A percentile compares a stretch with the other conserved stretches of the same genome.
Evolutionary conservation across 2,329 filamentous ascomycete species (phyloP).

Genomic region (Colletotrichum tabaci): DNA sequence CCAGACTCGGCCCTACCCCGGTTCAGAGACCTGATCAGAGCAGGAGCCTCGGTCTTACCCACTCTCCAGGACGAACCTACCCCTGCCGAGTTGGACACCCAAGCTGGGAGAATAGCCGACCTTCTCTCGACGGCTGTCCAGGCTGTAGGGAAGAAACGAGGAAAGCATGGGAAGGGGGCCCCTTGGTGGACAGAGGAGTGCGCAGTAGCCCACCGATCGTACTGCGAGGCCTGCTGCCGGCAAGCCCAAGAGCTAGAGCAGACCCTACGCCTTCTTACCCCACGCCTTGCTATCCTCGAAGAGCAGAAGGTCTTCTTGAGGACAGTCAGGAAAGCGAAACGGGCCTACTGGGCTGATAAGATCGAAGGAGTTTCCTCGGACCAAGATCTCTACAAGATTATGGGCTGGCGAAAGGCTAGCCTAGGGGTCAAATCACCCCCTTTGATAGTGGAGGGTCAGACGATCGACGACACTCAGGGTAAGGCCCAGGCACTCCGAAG

Average conservation of each 20-base stretch:
- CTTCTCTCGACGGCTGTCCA: neutral
- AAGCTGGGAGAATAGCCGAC: neutral
- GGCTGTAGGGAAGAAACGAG: neutral
- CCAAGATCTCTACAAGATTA: constrained; percentile 12
- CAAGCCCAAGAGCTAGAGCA: neutral
- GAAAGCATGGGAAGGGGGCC: neutral
- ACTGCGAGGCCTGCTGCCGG: neutral
- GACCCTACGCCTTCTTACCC: neutral
- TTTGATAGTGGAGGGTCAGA: neutral
- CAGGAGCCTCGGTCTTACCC: neutral
- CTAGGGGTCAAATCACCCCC: constrained; percentile 12
- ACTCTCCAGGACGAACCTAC: neutral
- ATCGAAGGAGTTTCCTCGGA: neutral
- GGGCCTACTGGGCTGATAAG: constrained; percentile 11
- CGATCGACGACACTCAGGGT: neutral
- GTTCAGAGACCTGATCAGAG: neutral
- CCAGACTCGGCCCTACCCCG: neutral
- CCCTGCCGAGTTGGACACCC: neutral
- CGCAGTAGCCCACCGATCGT: neutral
- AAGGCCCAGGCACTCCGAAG: constrained; percentile 6
- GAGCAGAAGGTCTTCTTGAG: constrained; percentile 17
- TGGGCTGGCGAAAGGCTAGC: constrained; percentile 5
- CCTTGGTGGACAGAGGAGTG: neutral
- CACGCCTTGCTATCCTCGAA: neutral
- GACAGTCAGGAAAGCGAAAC: constrained; percentile 7